Percentiles rank a stretch among this genome's conserved stretches.
These are phyloP conservation scores for Sporothrix brunneoviolacea DNA, from an alignment of 2,329 filamentous ascomycete genomes.

Conservation along the genomic window DNA sequence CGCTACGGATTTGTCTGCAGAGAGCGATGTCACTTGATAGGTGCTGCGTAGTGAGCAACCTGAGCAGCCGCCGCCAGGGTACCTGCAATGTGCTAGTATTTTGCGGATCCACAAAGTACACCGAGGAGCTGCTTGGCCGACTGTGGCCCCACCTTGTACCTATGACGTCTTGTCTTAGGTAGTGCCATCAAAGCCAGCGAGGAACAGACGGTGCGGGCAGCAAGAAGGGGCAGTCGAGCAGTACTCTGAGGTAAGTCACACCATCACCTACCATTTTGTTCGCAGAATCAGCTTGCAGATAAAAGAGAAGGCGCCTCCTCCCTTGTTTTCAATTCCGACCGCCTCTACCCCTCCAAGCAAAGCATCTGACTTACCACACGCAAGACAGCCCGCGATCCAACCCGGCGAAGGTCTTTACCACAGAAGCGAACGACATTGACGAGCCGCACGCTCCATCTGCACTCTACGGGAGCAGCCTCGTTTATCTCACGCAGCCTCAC, in stretches of 20 bases:
- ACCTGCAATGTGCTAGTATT: too few relatives aligned
- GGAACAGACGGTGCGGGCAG: conserved; percentile 11
- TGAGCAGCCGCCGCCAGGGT: background rate
- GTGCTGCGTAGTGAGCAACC: background rate
- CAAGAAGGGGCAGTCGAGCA: background rate
- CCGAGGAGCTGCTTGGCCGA: background rate
- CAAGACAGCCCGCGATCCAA: too few relatives aligned
- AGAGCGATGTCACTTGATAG: conserved; percentile 2
- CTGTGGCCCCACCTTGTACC: conserved; percentile 1
- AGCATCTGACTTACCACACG: too few relatives aligned
- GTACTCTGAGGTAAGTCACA: too few relatives aligned
- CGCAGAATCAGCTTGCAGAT: background rate
- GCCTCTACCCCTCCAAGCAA: too few relatives aligned
- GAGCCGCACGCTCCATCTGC: background rate
- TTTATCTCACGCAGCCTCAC: too few relatives aligned
- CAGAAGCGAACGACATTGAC: too few relatives aligned
- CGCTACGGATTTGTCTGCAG: background rate
- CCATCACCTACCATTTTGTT: too few relatives aligned
- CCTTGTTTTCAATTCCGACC: too few relatives aligned
- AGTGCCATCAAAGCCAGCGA: conserved; percentile 11
- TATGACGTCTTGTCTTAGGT: conserved; percentile 17
- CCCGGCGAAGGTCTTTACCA: too few relatives aligned
- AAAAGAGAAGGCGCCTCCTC: background rate
- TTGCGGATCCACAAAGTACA: background rate
- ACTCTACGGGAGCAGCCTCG: too few relatives aligned